These are phyloP conservation scores for Phaeotremella skinneri DNA, from an alignment of 768 basidiomycete genomes.

Conservation along the genomic window DNA sequence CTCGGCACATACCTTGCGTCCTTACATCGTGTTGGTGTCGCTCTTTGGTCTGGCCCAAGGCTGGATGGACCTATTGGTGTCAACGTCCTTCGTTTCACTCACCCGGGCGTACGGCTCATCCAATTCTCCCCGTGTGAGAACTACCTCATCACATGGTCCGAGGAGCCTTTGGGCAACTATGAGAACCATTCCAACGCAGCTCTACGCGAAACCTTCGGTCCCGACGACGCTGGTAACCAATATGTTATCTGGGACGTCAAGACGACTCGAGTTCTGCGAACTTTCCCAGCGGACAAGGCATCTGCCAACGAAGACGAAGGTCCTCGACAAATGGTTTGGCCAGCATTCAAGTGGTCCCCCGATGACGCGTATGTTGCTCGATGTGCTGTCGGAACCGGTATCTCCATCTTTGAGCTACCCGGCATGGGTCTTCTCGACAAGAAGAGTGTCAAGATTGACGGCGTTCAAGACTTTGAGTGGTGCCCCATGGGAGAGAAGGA, in stretches of 20 bases:
- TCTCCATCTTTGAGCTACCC: constrained; percentile 94
- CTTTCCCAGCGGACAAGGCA: constrained; percentile 63
- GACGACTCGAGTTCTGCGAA: constrained; percentile 84
- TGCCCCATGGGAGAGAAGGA: constrained; percentile 90
- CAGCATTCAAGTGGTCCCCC: constrained; percentile 92
- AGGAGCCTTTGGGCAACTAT: constrained; percentile 82
- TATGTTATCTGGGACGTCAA: constrained; percentile 99
- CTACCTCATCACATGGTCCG: constrained; percentile 96
- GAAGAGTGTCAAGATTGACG: constrained; percentile 95
- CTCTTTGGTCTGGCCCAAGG: constrained; percentile 79
- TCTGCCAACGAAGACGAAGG: constrained; percentile 54
- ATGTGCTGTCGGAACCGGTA: constrained; percentile 83
- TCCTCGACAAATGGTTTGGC: constrained; percentile 65
- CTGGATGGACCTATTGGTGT: constrained; percentile 48
- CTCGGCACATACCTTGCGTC: constrained; percentile 92
- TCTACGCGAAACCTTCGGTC: constrained; percentile 42
- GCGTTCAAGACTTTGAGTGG: constrained; percentile 98
- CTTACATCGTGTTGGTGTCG: constrained; percentile 89
- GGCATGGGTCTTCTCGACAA: constrained; percentile 91
- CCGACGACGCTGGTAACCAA: constrained; percentile 95
- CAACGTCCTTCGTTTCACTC: constrained; percentile 80
- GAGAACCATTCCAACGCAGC: constrained; percentile 72
- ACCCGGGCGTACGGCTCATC: constrained; percentile 89
- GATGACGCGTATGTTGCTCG: constrained; percentile 94
- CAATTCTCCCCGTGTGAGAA: constrained; percentile 97